Evolutionary conservation across 2,329 filamentous ascomycete species (phyloP), one percentile per base, ranked within the genome.

Genomic region (Fusarium goolgardi): DNA sequence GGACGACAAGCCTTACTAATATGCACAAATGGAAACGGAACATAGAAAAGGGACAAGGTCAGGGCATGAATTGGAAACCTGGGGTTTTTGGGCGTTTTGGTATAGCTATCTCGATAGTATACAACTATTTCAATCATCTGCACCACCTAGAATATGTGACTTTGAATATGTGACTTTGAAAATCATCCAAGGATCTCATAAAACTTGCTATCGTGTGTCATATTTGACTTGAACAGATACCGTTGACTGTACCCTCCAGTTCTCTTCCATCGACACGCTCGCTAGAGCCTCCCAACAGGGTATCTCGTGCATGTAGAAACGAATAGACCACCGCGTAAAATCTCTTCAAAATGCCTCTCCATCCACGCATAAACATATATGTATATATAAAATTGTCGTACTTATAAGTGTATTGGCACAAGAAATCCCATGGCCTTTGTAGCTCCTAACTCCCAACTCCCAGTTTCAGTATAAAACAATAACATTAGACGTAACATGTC

Each of bases 261-360:
- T 55, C 59, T 52, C n/a, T 40, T 27, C 49, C 46, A 52, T 43
- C 61, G 58, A 59, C 49, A 37, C 66, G 57, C 62, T 57, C 52
- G 41, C 59, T 59, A 63, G 65, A 72, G 62, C 59, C 63, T 72
- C 65, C 57, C 62, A 64, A 69, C 55, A 72, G 72, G 73, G 73
- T 75, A 75, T 75, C 73, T 74, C 65, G 67, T 75, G 67, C 72
- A 66, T 67, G 39, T 66, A 55, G 67, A 73, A 75, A 75, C 63
- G 73, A 73, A 75, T 58, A 72, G 72, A 69, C 71, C 56, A 44
- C 62, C 70, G 43, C 65, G 45, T 60, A 65, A 67, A 45, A 58
- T 56, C 52, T 63, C 63, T 63, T 64, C 55, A 67, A 61, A 58
- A 25, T 60, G 40, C 39, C 54, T 57, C 47, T 16, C 59, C 47